phyloP scores from a whole-genome alignment of 768 basidiomycete genomes.

The Rickenella mellea region DNA sequence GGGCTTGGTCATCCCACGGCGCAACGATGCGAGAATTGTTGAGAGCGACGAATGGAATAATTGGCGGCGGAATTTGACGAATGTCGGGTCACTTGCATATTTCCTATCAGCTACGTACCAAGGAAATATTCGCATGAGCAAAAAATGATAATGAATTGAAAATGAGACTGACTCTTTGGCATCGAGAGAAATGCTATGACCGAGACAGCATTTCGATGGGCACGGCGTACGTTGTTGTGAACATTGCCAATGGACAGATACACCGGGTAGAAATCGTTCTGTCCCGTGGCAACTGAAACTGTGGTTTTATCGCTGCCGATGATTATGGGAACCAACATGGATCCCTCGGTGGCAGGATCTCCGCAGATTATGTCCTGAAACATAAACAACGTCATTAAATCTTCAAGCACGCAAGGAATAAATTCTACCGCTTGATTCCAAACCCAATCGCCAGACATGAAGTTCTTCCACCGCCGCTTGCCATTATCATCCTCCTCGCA shows the following conservation, averaged over 20 bases:
- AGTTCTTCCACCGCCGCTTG: slow-evolving; percentile 7
- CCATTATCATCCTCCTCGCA: slow-evolving; percentile 7
- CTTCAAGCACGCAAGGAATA: not conserved
- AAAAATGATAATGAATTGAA: too few species aligned
- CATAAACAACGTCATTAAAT: slow-evolving; percentile 3
- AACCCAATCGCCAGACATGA: slow-evolving; percentile 20
- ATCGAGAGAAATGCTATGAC: slow-evolving; percentile 11
- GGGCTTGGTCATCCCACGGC: too few species aligned
- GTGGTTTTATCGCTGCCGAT: slow-evolving; percentile 17
- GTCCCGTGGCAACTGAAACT: slow-evolving; percentile 14
- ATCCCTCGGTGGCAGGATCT: slow-evolving; percentile 10
- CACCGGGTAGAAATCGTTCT: slow-evolving; percentile 14
- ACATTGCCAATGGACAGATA: slow-evolving; percentile 12
- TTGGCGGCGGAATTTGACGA: too few species aligned
- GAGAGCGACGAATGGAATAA: too few species aligned
- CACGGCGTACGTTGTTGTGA: slow-evolving; percentile 8
- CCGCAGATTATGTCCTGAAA: slow-evolving; percentile 9
- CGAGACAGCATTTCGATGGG: slow-evolving; percentile 8
- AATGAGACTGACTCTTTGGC: slow-evolving; percentile 11
- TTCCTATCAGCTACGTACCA: not conserved
- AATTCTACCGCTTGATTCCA: slow-evolving; percentile 22
- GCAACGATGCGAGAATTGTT: too few species aligned
- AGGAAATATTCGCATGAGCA: too few species aligned
- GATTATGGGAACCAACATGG: slow-evolving; percentile 10
- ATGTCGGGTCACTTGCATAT: too few species aligned